Percentiles rank a stretch among this genome's conserved stretches.
phyloP scores from a whole-genome alignment of 352 stramenopile species.

The Phytopythium montanum region DNA sequence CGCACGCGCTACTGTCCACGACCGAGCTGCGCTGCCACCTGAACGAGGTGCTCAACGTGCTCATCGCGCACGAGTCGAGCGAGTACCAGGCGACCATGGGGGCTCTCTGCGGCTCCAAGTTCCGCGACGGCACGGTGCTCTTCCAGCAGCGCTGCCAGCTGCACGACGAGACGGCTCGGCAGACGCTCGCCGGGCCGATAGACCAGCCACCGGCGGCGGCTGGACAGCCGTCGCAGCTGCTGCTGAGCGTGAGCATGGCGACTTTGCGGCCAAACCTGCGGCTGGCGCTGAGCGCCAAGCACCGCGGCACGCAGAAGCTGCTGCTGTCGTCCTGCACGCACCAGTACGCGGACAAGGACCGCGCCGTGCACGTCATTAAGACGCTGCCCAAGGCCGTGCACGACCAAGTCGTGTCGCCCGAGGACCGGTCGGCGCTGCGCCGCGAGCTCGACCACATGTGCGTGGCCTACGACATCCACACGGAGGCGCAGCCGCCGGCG shows the following conservation, averaged over 20 bases:
- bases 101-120: conserved; percentile 35
- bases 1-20: conserved; percentile 42
- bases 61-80: conserved; percentile 41
- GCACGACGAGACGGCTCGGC: conserved; percentile 15
- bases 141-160: conserved; percentile 45
- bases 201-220: background rate
- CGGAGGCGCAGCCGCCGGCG: conserved; percentile 7
- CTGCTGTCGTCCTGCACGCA: conserved; percentile 45
- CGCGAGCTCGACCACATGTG: conserved; percentile 55
- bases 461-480: conserved; percentile 58
- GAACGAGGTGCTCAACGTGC: conserved; percentile 63
- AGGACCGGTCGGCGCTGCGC: conserved; percentile 50
- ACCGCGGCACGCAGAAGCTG: conserved; percentile 31
- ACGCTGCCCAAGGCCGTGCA: conserved; percentile 52
- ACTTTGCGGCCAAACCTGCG: conserved; percentile 29
- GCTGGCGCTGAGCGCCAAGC: conserved; percentile 25
- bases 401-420: conserved; percentile 41
- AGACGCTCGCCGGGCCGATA: conserved; percentile 15
- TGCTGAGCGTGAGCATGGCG: conserved; percentile 38
- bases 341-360: conserved; percentile 36
- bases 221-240: conserved; percentile 18
- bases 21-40: conserved; percentile 53
- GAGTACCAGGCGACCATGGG: conserved; percentile 46
- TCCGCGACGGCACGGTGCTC: conserved; percentile 34
- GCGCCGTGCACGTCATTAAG: conserved; percentile 58